A percentile compares a stretch with the other conserved stretches of the same genome.
Conservation (phyloP, 2,329 filamentous ascomycete species). For the Calonectria pseudoreteaudii region DNA sequence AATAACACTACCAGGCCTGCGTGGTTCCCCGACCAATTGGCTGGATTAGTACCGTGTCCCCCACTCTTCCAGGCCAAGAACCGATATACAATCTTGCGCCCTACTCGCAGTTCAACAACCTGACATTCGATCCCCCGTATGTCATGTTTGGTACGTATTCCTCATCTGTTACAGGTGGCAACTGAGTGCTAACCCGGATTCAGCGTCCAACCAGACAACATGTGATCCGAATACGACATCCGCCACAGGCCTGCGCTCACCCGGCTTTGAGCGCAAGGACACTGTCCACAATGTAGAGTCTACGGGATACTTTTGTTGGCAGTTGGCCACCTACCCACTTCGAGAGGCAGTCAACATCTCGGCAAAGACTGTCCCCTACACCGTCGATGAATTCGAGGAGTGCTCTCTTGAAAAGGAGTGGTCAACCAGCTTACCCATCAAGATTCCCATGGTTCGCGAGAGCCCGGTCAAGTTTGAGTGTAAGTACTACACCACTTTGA, state of each 20-base stretch:
- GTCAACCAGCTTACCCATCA: neutral
- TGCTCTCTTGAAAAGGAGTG: conserved; percentile 14
- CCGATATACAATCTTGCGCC: conserved; percentile 20
- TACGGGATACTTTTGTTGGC: conserved; percentile 20
- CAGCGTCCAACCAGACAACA: conserved; percentile 7
- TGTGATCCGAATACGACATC: neutral
- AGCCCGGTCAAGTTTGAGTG: conserved; percentile 22
- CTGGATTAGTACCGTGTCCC: conserved; percentile 15
- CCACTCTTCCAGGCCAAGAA: neutral
- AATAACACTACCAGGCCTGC: neutral
- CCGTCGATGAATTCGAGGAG: conserved; percentile 18
- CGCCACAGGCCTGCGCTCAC: neutral
- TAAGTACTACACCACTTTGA: conserved; percentile 9
- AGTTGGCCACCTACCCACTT: conserved; percentile 11
- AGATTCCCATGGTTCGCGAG: conserved; percentile 15
- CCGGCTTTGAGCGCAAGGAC: conserved; percentile 14
- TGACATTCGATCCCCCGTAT: conserved; percentile 21
- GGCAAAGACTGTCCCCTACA: conserved; percentile 8
- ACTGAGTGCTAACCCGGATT: neutral
- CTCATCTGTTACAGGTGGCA: neutral
- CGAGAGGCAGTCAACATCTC: conserved; percentile 21
- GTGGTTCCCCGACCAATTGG: conserved; percentile 20
- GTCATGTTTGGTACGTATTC: conserved; percentile 10
- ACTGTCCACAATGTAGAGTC: conserved; percentile 18
- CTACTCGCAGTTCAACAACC: conserved; percentile 21